A percentile compares a stretch with the other conserved stretches of the same genome.
phyloP scores from a whole-genome alignment of 805 yeast species.

The Cyberlindnera amylophila region DNA sequence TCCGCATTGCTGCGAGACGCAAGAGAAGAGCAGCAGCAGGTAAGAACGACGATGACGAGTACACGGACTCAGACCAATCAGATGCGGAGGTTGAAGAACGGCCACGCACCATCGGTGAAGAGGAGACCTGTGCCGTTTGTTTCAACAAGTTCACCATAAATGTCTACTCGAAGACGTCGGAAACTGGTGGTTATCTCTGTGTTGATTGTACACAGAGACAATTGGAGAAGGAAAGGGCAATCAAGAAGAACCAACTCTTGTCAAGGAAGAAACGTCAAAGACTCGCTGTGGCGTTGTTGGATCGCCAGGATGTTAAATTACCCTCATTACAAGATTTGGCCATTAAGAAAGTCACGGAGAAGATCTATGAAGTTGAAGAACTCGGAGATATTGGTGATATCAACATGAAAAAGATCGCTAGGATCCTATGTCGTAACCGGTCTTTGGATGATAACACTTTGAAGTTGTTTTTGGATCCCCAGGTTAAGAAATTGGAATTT shows the following conservation, averaged over 20 bases:
- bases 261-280: conserved; percentile 74
- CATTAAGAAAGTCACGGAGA: conserved; percentile 58
- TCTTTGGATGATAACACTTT: conserved; percentile 71
- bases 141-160: conserved; percentile 52
- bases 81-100: conserved; percentile 32
- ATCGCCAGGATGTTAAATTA: conserved; percentile 56
- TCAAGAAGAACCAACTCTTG: conserved; percentile 49
- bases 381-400: conserved; percentile 82
- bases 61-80: conserved; percentile 33
- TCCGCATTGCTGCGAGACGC: conserved; percentile 38
- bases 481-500: conserved; percentile 55
- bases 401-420: conserved; percentile 68
- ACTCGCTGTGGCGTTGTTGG: conserved; percentile 80
- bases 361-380: conserved; percentile 71
- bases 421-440: conserved; percentile 78
- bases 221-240: conserved; percentile 39
- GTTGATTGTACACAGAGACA: conserved; percentile 49
- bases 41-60: conserved; percentile 32
- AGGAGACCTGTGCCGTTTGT: conserved; percentile 63
- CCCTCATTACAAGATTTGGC: conserved; percentile 83
- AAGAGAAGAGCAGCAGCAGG: conserved; percentile 38
- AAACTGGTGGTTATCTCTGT: conserved; percentile 63
- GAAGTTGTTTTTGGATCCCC: conserved; percentile 65
- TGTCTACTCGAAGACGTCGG: conserved; percentile 58
- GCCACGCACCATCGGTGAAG: conserved; percentile 50